Evolutionary conservation across 352 stramenopile genomes (phyloP), one percentile per base, ranked within the genome.

Genomic region (Pythium volutum): DNA sequence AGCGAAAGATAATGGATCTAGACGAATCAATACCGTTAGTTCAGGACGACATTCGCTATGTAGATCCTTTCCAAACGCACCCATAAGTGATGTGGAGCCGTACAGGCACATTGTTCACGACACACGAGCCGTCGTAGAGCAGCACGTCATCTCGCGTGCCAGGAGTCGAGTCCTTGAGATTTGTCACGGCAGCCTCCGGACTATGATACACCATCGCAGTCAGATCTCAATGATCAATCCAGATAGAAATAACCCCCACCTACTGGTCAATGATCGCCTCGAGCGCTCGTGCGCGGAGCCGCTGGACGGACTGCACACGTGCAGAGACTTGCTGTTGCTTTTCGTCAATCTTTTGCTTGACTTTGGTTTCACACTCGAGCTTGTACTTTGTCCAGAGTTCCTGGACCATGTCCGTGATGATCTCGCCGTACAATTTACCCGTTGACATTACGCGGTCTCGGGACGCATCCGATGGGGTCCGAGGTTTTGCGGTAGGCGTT

Each of bases 61-160:
- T 18, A 16, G 36, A n/a, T 34, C 49, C 1, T 36, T 8, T 36
- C 9, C 6, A 2, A 38, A 49, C 72, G 62, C 73, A 92, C 84
- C 81, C 79, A 60, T 82, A 92, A 0, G 85, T 91, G 49, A 95
- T 74, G 52, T 91, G 75, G 14, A 95, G 71, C 38, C 77, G 87
- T 15, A 78, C 73, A 45, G 85, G 85, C 47, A 86, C 75, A 15
- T 71, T 85, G 47, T 89, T 92, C 27, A 90, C 52, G 29, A 95
- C 75, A 55, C 80, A 88, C 25, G 81, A 81, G n/a, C 76, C 73
- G 48, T 95, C 85, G 56, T 92, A 93, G 8, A 95, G 70, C 38
- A 95, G 55, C 38, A 91, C 84, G 46, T 89, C 87, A n/a, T 73
- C 74, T 43, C 81, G 84, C 10, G 8, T 70, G n/a, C 64, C 68